Base-by-base conservation (phyloP, 345 rosid species). In the Reutealis trisperma region DNA sequence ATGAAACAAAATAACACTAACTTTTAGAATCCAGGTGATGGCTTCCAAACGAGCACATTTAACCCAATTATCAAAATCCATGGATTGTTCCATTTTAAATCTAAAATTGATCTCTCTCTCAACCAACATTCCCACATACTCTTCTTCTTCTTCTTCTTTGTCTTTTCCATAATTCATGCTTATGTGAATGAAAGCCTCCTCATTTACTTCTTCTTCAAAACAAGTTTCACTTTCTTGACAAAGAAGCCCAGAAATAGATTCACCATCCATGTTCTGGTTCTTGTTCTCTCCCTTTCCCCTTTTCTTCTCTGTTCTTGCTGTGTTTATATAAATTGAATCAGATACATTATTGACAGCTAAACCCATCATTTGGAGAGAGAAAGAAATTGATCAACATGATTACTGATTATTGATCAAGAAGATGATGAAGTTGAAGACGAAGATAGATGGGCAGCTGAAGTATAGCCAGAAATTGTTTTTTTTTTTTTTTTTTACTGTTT, bases 1-100 rank as follows among this genome's bases (percentile, higher is more conserved):
- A 24, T 67, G 6, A 9, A 21, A 51, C 59, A n/a, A 22, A 24
- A 42, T 32, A 44, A 27, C 32, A 86, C 89, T 52, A 59, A 88
- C 92, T 49, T 79, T 86, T 77, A 88, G 86, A 73, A 89, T 83
- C 94, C 91, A 89, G 1, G 84, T 59, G 70, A 91, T 75, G 27
- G 86, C 88, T 49, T 88, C 87, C 77, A 42, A 67, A 45, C 95
- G 85, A 66, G 82, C 86, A 79, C 59, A 57, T 79, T 80, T 78
- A 49, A 85, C 52, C 83, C 83, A 75, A 45, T 79, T 71, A 49
- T 61, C 74, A 37, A 73, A 61, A 60, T 70, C 74, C 72, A 69
- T 69, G 37, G 85, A 73, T 67, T 71, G 83, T 66, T 66, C 75
- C 22, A 55, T 72, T 63, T 66, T 68, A 68, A 77, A 81, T 58